Conservation (phyloP, 2,329 filamentous ascomycete genomes). For the Scedosporium aurantiacum region DNA sequence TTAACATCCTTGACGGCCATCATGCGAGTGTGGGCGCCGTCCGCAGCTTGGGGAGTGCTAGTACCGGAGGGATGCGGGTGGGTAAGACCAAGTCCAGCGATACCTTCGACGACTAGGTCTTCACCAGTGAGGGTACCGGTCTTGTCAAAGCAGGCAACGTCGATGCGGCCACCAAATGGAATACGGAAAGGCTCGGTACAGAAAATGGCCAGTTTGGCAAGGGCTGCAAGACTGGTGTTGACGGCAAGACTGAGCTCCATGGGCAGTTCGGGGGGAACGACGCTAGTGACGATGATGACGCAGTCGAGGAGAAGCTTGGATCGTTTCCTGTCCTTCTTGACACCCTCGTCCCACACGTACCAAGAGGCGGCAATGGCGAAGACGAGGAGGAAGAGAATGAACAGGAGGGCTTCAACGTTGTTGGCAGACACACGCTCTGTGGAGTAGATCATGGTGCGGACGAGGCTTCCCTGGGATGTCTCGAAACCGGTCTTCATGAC, state of each 20-base stretch:
- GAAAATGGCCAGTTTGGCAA: slow-evolving; percentile 94
- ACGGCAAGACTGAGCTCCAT: slow-evolving; percentile 98
- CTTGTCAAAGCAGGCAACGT: slow-evolving; percentile 97
- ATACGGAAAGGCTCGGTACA: slow-evolving; percentile 99
- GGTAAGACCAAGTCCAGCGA: slow-evolving; percentile 75
- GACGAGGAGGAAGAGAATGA: slow-evolving; percentile 91
- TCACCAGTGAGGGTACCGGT: slow-evolving; percentile 94
- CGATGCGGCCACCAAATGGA: slow-evolving; percentile 87
- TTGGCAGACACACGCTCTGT: slow-evolving; percentile 98
- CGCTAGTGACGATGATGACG: slow-evolving; percentile 92
- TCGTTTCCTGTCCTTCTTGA: slow-evolving; percentile 85
- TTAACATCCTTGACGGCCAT: slow-evolving; percentile 58
- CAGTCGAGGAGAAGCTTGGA: slow-evolving; percentile 97
- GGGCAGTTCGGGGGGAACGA: slow-evolving; percentile 93
- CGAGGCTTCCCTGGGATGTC: slow-evolving; percentile 93
- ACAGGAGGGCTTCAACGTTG: slow-evolving; percentile 89
- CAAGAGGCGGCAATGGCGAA: slow-evolving; percentile 96
- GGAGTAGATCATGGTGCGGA: slow-evolving; percentile 99
- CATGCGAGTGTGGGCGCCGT: slow-evolving; percentile 76
- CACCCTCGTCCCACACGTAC: slow-evolving; percentile 98
- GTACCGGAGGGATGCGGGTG: slow-evolving; percentile 39
- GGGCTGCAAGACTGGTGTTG: slow-evolving; percentile 88
- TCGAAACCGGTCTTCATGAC: slow-evolving; percentile 98
- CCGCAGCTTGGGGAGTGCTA: slow-evolving; percentile 53
- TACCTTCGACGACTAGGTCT: slow-evolving; percentile 91